Evolutionary conservation across 139 green algal species (phyloP), one percentile per base, ranked within the genome.

Genomic region (Pleodorina starrii): DNA sequence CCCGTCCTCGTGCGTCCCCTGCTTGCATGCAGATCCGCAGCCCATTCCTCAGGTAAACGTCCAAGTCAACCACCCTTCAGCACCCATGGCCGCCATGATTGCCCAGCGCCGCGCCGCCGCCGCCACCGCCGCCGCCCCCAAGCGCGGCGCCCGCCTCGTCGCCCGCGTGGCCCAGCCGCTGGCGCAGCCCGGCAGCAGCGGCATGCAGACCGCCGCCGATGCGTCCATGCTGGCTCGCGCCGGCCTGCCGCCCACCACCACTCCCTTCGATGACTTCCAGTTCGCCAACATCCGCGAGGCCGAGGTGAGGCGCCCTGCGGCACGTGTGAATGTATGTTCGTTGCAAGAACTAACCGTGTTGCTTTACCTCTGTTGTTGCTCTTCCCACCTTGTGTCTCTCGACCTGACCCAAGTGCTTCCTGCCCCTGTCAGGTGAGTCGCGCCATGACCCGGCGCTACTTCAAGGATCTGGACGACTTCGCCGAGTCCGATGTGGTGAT

Each of bases 391-490:
- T 32, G 6, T 66, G 3, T 21, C 9, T 25, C 54, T 25, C 51
- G 51, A 27, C 54, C 54, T 66, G n/a, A n/a, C n/a, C n/a, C n/a
- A n/a, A n/a, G 6, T 66, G 54, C 2, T 12, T 66, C 54, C 54
- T 60, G 50, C 50, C 14, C n/a, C 17, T 60, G 3, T 66, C 89
- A 97, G 94, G 95, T 97, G 48, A 94, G 79, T 74, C 95, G 97
- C 68, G 97, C 96, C 44, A 99, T 99, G 97, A 98, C 97, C 81
- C 89, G 84, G 21, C 94, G 97, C 73, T 99, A 99, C 96, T 98
- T 99, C 90, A 94, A 93, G 19, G 97, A 99, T 90, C 89, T 99
- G 88, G 88, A 99, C 86, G 91, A 95, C 40, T 97, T 97, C 73
- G 97, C 98, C 16, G 96, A 97, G 83, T 88, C 68, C 25, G 95